Evolutionary conservation across 2,329 filamentous ascomycete genomes (phyloP), one percentile per base, ranked within the genome.

Genomic region (Coleophoma crateriformis): DNA sequence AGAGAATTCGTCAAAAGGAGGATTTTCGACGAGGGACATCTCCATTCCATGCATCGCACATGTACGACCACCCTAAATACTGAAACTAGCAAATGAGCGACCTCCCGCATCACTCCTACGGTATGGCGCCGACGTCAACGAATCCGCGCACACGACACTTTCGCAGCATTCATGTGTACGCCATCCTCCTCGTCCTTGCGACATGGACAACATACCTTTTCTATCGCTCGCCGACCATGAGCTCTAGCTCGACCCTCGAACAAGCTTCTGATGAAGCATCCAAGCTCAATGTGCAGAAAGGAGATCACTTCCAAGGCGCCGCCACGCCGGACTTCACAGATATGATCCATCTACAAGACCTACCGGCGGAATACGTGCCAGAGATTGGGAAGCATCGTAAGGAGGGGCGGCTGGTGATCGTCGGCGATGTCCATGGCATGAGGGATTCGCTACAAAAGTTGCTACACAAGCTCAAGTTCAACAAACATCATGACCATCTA

Each of bases 381-480:
- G 46, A 62, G 27, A 63, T 58, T 1, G 62, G 62, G 3, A 70
- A 69, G 3, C 42, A 59, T 22, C 50, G 64, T 17, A 69, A 71
- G 35, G 60, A 70, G 19, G 81, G 78, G 48, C 75, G 90, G 15
- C 71, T 99, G 20, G 73, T 97, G 33, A 75, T 97, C 53, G 75
- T 97, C 33, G 92, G 94, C 48, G 94, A 99, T 69, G 89, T 97
- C 13, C 92, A 97, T 70, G 94, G 94, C 45, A 94, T 94, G 73
- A 81, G 81, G 58, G 66, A 78, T 12, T 79, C 90, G 53, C 75
- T 89, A 64, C 69, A 75, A 64, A 64, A 74, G 14, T 75, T 97
- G 12, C 76, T 97, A 22, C 65, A 77, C 5, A 84, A 88, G 61
- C 71, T 87, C 19, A 64, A 74, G 14, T 92, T 89, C 67, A 67